Conservation (phyloP, 1,284 basidiomycete genomes). For the Mycosarcoma maydis region DNA sequence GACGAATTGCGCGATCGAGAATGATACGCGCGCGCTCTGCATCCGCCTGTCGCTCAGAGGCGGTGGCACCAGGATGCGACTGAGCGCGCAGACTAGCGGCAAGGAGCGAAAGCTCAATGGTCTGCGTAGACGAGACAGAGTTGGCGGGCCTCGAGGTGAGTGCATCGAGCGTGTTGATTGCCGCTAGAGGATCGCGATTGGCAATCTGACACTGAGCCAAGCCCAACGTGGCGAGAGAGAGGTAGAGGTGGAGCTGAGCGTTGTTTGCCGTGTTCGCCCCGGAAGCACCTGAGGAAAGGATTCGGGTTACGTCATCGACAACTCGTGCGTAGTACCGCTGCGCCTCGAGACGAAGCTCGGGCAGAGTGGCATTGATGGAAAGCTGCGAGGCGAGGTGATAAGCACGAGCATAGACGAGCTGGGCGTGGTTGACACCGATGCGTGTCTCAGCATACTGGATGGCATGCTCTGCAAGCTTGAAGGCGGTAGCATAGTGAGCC, state of each 20-base stretch:
- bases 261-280: slow-evolving; percentile 13
- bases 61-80: slow-evolving; percentile 55
- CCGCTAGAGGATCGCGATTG: slow-evolving; percentile 54
- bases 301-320: slow-evolving; percentile 53
- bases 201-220: slow-evolving; percentile 62
- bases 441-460: slow-evolving; percentile 63
- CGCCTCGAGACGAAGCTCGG: slow-evolving; percentile 49
- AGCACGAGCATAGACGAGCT: slow-evolving; percentile 60
- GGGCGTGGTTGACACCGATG: slow-evolving; percentile 54
- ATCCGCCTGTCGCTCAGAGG: slow-evolving; percentile 44
- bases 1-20: slow-evolving; percentile 58
- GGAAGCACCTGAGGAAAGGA: slow-evolving; percentile 14
- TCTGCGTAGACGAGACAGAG: slow-evolving; percentile 35
- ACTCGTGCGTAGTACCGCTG: slow-evolving; percentile 59
- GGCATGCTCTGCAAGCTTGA: slow-evolving; percentile 65
- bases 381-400: slow-evolving; percentile 57
- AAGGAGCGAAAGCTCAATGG: slow-evolving; percentile 57
- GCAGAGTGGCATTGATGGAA: slow-evolving; percentile 45
- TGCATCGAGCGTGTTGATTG: slow-evolving; percentile 57
- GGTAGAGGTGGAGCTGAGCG: slow-evolving; percentile 42
- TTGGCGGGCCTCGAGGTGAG: slow-evolving; percentile 43
- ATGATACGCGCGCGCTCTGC: slow-evolving; percentile 53
- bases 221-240: slow-evolving; percentile 61
- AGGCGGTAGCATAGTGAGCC: slow-evolving; percentile 52
- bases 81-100: slow-evolving; percentile 54